Evolutionary conservation across 2,329 filamentous ascomycete species (phyloP).

Genomic region (Aspergillus niger): DNA sequence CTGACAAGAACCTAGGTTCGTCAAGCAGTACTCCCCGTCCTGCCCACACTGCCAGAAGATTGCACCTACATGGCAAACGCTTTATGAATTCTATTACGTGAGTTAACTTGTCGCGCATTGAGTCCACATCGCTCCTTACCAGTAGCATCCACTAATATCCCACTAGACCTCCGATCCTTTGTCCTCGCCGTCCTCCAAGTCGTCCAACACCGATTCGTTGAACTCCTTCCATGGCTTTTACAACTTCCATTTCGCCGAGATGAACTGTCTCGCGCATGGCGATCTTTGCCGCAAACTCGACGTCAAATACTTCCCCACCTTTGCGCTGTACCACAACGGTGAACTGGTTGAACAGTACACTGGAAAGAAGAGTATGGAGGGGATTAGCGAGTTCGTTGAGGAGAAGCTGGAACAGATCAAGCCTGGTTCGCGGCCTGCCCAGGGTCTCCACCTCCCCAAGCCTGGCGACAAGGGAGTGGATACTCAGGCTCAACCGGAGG

Average conservation of each 20-base stretch:
- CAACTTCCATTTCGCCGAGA: conserved; percentile 79
- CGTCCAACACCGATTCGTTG: conserved; percentile 53
- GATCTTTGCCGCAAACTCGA: conserved; percentile 73
- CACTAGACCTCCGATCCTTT: conserved; percentile 74
- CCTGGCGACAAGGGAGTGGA: conserved; percentile 62
- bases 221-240: conserved; percentile 80
- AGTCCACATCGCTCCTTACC: neutral
- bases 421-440: conserved; percentile 75
- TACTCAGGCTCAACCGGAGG: conserved; percentile 40
- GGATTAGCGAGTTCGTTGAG: conserved; percentile 72
- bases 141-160: conserved; percentile 23
- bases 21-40: conserved; percentile 56
- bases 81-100: conserved; percentile 86
- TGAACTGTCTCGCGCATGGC: conserved; percentile 83
- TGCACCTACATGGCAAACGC: conserved; percentile 83
- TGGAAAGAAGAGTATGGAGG: conserved; percentile 68
- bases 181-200: conserved; percentile 52
- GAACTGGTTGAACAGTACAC: conserved; percentile 63
- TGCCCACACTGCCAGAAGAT: conserved; percentile 74
- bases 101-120: conserved; percentile 22
- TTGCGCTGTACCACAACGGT: conserved; percentile 79
- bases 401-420: conserved; percentile 72
- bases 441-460: conserved; percentile 68
- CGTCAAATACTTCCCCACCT: conserved; percentile 72
- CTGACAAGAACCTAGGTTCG: conserved; percentile 44